Percentiles rank a stretch among this genome's conserved stretches.
Evolutionary conservation across 2,329 filamentous ascomycete species (phyloP).

Genomic region (Bipolaris sorokiniana): DNA sequence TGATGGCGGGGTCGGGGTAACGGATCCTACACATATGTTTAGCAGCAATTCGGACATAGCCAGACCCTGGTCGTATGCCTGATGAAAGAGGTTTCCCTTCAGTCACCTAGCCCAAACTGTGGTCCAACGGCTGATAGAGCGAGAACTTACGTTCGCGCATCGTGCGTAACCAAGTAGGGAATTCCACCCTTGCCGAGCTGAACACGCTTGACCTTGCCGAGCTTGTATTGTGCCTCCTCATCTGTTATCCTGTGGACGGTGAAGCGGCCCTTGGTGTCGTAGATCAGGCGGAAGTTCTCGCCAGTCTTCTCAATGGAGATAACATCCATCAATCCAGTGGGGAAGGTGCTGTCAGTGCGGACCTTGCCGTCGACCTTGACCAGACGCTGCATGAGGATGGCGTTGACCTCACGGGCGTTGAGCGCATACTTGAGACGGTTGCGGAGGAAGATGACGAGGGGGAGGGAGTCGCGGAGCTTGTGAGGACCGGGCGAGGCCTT

Average conservation of each 20-base stretch:
- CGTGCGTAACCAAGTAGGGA: constrained; percentile 99
- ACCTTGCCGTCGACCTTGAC: constrained; percentile 99
- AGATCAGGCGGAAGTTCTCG: constrained; percentile 99
- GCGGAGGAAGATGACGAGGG: constrained; percentile 84
- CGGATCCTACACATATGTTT: constrained; percentile 75
- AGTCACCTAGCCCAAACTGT: constrained; percentile 49
- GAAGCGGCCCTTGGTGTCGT: constrained; percentile 99
- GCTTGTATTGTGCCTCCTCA: constrained; percentile 99
- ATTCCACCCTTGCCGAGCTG: constrained; percentile 99
- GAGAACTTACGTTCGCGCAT: constrained; percentile 99
- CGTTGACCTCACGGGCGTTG: constrained; percentile 96
- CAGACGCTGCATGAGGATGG: constrained; percentile 99
- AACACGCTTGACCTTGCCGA: constrained; percentile 99
- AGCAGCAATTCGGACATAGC: constrained; percentile 59
- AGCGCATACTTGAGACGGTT: constrained; percentile 98
- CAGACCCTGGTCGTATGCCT: constrained; percentile 99
- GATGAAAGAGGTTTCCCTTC: constrained; percentile 64
- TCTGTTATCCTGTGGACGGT: constrained; percentile 99
- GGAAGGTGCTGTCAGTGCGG: constrained; percentile 97
- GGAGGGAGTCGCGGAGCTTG: constrained; percentile 99
- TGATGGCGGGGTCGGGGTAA: constrained; percentile 97
- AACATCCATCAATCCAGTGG: constrained; percentile 99
- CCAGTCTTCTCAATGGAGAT: constrained; percentile 99
- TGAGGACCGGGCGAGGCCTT: constrained; percentile 85
- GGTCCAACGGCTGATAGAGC: constrained; percentile 99